Evolutionary conservation across 164 flowering plant species (phyloP).

Genomic region (Vitis rotundifolia): DNA sequence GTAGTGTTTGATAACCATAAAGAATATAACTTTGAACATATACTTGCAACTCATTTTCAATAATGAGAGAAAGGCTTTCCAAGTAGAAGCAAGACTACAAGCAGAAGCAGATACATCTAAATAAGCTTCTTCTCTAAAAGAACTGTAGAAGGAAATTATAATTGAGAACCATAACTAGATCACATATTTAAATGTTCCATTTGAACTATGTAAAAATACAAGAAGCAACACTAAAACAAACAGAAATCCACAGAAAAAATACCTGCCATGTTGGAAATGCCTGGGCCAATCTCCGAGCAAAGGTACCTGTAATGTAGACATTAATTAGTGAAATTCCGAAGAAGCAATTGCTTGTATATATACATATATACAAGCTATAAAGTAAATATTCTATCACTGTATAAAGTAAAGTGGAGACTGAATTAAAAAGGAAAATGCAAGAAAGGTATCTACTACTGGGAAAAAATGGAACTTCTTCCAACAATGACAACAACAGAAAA

Average conservation of each 20-base stretch:
- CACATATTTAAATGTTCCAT: slow-evolving; percentile 1
- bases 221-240: background rate
- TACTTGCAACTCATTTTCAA: too few species aligned
- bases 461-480: too few species aligned
- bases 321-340: background rate
- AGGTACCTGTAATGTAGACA: slow-evolving; percentile 58
- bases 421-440: too few species aligned
- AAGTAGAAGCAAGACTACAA: too few species aligned
- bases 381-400: too few species aligned
- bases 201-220: background rate
- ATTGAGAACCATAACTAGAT: background rate
- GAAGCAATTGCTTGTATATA: background rate
- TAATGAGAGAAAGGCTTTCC: too few species aligned
- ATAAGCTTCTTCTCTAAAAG: background rate
- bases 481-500: too few species aligned
- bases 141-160: background rate
- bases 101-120: background rate
- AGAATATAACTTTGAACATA: too few species aligned
- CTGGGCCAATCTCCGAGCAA: slow-evolving; percentile 85
- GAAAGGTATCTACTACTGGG: too few species aligned
- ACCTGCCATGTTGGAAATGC: slow-evolving; percentile 98
- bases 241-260: slow-evolving; percentile 3
- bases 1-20: too few species aligned
- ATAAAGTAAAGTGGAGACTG: too few species aligned
- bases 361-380: too few species aligned